A percentile compares a stretch with the other conserved stretches of the same genome.
phyloP scores from a whole-genome alignment of 805 yeast genomes.

The Hermanozyma aechmeae region DNA sequence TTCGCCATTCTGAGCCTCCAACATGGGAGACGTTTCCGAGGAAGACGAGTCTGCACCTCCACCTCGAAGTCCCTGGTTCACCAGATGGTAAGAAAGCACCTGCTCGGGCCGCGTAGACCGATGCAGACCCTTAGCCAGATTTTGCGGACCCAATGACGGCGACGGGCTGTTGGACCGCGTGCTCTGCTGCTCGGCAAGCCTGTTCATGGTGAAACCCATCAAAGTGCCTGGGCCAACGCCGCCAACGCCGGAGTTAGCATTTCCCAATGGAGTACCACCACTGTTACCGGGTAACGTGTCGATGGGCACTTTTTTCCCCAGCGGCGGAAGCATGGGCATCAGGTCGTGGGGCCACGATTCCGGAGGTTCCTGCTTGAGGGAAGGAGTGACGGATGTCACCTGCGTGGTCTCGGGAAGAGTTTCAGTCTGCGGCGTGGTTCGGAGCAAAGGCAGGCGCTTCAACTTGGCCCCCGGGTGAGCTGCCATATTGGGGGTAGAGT shows the following conservation, averaged over 20 bases:
- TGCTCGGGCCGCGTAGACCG: slow-evolving; percentile 1
- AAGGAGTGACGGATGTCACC: no score
- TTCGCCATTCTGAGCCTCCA: slow-evolving; percentile 5
- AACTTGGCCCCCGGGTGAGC: slow-evolving; percentile 11
- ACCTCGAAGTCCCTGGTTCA: no score
- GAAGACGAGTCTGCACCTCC: not conserved
- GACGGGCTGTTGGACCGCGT: not conserved
- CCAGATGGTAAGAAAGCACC: no score
- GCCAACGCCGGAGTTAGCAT: slow-evolving; percentile 5
- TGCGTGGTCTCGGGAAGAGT: no score
- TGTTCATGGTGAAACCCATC: slow-evolving; percentile 40
- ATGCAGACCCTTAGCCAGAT: no score
- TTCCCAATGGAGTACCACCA: slow-evolving; percentile 3
- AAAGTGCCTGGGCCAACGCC: slow-evolving; percentile 20
- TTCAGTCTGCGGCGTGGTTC: slow-evolving; percentile 10
- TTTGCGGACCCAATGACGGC: slow-evolving; percentile 1
- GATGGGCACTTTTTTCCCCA: slow-evolving; percentile 18
- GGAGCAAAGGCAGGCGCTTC: slow-evolving; percentile 28
- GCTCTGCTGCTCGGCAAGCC: slow-evolving; percentile 27
- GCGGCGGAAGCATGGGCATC: slow-evolving; percentile 32
- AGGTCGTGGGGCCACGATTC: no score
- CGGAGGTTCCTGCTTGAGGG: no score
- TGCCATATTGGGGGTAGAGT: slow-evolving; percentile 31
- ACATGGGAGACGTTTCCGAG: slow-evolving; percentile 11
- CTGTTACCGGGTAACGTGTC: no score